Evolutionary conservation across 441 rosid species (phyloP), one percentile per base, ranked within the genome.

Genomic region (Syzygium malaccense): DNA sequence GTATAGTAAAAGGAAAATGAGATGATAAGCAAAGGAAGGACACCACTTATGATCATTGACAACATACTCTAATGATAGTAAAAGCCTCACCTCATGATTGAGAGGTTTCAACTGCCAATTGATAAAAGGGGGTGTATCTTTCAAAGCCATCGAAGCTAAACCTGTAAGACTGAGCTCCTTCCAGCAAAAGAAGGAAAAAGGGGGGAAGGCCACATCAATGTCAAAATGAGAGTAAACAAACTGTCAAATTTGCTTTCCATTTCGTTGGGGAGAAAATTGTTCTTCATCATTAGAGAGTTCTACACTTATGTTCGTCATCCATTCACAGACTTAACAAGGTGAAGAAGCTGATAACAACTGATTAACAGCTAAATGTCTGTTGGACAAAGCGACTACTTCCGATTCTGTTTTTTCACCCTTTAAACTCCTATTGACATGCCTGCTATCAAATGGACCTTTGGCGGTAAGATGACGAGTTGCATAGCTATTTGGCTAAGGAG

Each of bases 101-200:
- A 56, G 30, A 28, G 93, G 93, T 90, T 95, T 95, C 88, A 85
- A 53, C n/a, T 91, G 93, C 98, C 96, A 95, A 87, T 92, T 92
- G 89, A 66, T 90, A 64, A 96, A 94, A 51, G 95, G 90, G 23
- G 90, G 90, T 28, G 86, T 89, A 60, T 87, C 89, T 90, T 93
- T 96, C 32, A 94, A 91, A 51, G 86, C 48, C 89, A 88, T 93
- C 53, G 95, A 93, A 86, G 90, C 87, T 79, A 62, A 68, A 88
- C 86, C 64, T 89, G 91, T 95, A 97, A 78, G 91, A 92, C n/a
- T 88, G 91, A 45, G 96, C 97, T 87, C 92, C 90, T 33, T 95
- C 94, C 99, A 95, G 93, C 93, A 93, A 79, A 90, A 75, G 83
- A 75, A 75, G 23, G 83, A 6, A 37, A 37, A 71, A 37, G 51